A percentile compares a stretch with the other conserved stretches of the same genome.
Conservation (phyloP, 768 basidiomycete species). For the Daedalea quercina region DNA sequence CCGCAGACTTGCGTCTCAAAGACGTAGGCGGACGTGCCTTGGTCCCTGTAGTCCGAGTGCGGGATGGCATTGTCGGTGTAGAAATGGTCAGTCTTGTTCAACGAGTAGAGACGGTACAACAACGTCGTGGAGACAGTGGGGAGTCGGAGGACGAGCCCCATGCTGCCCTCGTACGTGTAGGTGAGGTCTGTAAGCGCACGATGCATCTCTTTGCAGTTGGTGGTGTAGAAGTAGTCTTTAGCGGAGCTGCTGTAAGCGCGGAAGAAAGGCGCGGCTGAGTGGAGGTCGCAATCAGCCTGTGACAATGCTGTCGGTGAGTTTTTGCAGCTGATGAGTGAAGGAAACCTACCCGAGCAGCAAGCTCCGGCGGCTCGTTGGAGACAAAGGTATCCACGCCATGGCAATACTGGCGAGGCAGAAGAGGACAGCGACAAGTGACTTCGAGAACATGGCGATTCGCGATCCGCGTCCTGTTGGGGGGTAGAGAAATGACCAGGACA, state of each 20-base stretch:
- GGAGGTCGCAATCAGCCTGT: neutral
- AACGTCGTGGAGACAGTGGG: neutral
- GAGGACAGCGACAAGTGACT: too few species aligned
- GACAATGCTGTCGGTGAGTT: neutral
- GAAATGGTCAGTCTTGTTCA: neutral
- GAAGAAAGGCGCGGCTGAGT: neutral
- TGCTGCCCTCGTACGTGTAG: slow-evolving; percentile 1
- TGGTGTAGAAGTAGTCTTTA: slow-evolving; percentile 2
- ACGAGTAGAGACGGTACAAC: too few species aligned
- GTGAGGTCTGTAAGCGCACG: neutral
- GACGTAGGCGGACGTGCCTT: neutral
- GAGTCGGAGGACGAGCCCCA: neutral
- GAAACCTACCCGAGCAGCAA: too few species aligned
- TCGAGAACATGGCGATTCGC: too few species aligned
- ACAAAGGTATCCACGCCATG: too few species aligned
- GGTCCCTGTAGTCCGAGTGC: neutral
- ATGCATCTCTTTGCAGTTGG: neutral
- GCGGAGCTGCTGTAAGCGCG: neutral
- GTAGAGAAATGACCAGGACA: too few species aligned
- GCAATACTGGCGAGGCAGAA: too few species aligned
- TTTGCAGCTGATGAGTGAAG: too few species aligned
- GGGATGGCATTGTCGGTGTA: slow-evolving; percentile 3
- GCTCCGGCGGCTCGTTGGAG: too few species aligned
- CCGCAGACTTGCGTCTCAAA: neutral
- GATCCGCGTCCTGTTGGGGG: too few species aligned